Conservation (phyloP, 495 filamentous ascomycete species). For the Penicillium cataractarum region DNA sequence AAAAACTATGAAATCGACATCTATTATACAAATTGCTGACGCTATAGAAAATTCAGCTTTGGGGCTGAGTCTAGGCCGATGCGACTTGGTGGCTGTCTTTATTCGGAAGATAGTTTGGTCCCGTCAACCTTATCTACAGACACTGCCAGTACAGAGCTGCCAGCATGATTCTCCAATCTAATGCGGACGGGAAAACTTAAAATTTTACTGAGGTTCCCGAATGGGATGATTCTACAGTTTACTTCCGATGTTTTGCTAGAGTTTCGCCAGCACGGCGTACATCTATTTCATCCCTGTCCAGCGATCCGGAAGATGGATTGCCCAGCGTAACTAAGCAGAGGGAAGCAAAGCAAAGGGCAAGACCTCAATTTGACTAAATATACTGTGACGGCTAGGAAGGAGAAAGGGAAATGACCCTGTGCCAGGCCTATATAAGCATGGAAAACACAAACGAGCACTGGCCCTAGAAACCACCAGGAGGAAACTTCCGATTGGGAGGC, state of each 20-base stretch:
- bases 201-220: not conserved
- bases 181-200: not conserved
- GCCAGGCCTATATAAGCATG: too few relatives aligned
- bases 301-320: too few relatives aligned
- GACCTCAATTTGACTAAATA: too few relatives aligned
- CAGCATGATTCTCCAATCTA: not conserved
- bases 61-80: not conserved
- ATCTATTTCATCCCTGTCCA: too few relatives aligned
- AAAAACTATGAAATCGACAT: not conserved
- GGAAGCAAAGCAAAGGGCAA: too few relatives aligned
- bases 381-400: too few relatives aligned
- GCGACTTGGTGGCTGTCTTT: not conserved
- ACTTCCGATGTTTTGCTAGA: not conserved
- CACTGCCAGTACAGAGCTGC: not conserved
- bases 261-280: too few relatives aligned
- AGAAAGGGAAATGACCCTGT: too few relatives aligned
- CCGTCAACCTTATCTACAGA: not conserved
- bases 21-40: not conserved
- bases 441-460: too few relatives aligned
- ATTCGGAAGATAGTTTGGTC: not conserved
- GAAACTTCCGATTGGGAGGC: too few relatives aligned
- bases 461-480: too few relatives aligned
- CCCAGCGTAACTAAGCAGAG: too few relatives aligned
- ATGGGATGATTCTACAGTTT: not conserved
- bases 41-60: not conserved